A percentile compares a stretch with the other conserved stretches of the same genome.
These are phyloP conservation scores for Populus hybrid DNA, from an alignment of 441 rosid species.

Conservation along the genomic window DNA sequence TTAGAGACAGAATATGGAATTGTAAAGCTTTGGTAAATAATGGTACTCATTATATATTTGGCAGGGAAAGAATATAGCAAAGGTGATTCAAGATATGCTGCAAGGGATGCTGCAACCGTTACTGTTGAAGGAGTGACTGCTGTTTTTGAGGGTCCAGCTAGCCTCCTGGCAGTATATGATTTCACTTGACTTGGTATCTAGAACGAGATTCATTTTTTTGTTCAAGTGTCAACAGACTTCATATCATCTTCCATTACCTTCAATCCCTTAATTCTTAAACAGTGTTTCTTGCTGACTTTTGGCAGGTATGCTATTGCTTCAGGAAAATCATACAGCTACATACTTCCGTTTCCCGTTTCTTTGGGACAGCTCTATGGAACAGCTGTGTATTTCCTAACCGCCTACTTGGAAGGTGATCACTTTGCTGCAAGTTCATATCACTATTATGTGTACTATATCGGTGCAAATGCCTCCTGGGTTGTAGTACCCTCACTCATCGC, in stretches of 20 bases:
- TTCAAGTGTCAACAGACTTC: background rate
- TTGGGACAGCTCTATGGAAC: conserved; percentile 89
- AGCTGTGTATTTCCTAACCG: conserved; percentile 68
- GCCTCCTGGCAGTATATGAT: conserved; percentile 73
- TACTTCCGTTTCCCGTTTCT: conserved; percentile 76
- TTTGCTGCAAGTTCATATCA: conserved; percentile 56
- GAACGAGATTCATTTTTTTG: background rate
- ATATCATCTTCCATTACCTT: background rate
- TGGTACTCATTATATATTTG: conserved; percentile 9
- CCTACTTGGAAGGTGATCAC: conserved; percentile 79
- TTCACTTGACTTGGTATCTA: background rate
- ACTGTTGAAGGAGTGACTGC: conserved; percentile 84
- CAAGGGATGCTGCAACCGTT: conserved; percentile 64
- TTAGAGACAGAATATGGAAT: background rate
- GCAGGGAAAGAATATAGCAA: conserved; percentile 97
- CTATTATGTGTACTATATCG: conserved; percentile 64
- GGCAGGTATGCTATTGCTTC: conserved; percentile 77
- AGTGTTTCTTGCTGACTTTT: conserved; percentile 8
- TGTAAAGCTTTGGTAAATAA: background rate
- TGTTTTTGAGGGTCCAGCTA: conserved; percentile 79
- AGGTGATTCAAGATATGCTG: conserved; percentile 93
- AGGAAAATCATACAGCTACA: conserved; percentile 65
- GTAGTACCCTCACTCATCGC: conserved; percentile 60
- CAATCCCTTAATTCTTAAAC: background rate
- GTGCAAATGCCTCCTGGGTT: conserved; percentile 71